phyloP scores from a whole-genome alignment of 2,329 filamentous ascomycete genomes.

The Graphilbum sp. region DNA sequence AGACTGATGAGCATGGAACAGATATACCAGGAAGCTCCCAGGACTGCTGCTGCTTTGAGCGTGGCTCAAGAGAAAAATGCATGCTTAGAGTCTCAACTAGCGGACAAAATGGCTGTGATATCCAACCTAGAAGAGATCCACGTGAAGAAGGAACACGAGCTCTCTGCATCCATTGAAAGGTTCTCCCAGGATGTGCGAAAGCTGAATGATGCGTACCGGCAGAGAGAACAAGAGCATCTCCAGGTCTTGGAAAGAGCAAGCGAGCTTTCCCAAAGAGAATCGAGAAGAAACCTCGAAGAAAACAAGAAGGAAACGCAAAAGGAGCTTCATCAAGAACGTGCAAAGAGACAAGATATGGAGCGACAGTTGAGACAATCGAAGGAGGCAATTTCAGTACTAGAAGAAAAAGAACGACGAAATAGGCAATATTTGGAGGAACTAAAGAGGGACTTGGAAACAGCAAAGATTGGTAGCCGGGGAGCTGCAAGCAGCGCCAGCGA shows the following conservation, averaged over 20 bases:
- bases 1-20: conserved; percentile 1
- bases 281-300: conserved; percentile 2
- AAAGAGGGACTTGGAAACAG: conserved; percentile 3
- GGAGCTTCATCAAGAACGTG: conserved; percentile 6
- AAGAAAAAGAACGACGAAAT: conserved; percentile 4
- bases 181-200: conserved; percentile 2
- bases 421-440: neutral
- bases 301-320: conserved; percentile 1
- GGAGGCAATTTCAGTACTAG: conserved; percentile 1
- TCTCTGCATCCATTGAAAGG: neutral
- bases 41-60: neutral
- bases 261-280: conserved; percentile 3
- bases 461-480: neutral
- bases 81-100: conserved; percentile 1
- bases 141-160: conserved; percentile 1
- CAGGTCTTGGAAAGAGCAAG: conserved; percentile 1
- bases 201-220: neutral
- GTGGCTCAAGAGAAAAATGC: neutral
- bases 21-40: neutral
- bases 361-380: conserved; percentile 5
- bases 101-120: conserved; percentile 2
- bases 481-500: neutral
- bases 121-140: conserved; percentile 3
- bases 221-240: conserved; percentile 6
- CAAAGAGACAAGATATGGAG: conserved; percentile 6